phyloP scores from a whole-genome alignment of 495 filamentous ascomycete genomes.

The Poronia punctata region DNA sequence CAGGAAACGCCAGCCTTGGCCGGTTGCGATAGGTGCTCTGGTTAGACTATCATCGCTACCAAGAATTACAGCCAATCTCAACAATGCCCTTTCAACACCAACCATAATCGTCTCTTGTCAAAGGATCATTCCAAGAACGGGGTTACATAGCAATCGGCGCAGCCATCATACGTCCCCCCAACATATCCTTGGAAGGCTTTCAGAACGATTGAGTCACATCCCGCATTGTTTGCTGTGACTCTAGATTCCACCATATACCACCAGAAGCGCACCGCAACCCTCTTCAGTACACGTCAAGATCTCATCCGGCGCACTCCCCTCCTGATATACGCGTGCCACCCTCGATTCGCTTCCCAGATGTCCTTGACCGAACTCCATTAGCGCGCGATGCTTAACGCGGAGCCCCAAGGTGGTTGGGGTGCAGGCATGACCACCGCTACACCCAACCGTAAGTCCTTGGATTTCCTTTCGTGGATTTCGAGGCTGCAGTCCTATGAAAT shows the following conservation, averaged over 20 bases:
- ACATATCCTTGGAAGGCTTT: too few relatives aligned
- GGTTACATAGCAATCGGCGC: too few relatives aligned
- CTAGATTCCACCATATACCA: too few relatives aligned
- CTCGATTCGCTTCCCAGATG: neutral
- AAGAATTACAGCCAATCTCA: too few relatives aligned
- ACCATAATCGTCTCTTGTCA: neutral
- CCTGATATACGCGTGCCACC: too few relatives aligned
- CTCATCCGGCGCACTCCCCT: too few relatives aligned
- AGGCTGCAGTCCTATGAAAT: neutral
- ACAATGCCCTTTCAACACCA: neutral
- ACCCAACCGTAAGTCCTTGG: slow-evolving; percentile 25
- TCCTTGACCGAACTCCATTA: slow-evolving; percentile 1
- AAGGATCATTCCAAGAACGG: too few relatives aligned
- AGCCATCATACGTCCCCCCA: too few relatives aligned
- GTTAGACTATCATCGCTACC: too few relatives aligned
- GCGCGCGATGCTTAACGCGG: slow-evolving; percentile 21
- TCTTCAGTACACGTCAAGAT: too few relatives aligned
- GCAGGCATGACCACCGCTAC: slow-evolving; percentile 11
- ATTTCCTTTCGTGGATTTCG: slow-evolving; percentile 17
- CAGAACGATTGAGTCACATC: too few relatives aligned
- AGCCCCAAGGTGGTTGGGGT: slow-evolving; percentile 24
- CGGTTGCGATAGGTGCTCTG: slow-evolving; percentile 5
- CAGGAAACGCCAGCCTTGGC: slow-evolving; percentile 6
- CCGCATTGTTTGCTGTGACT: too few relatives aligned
- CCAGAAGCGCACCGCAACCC: neutral